Evolutionary conservation across 805 yeast genomes (phyloP), one percentile per base, ranked within the genome.

Genomic region (Candida broadrunensis): DNA sequence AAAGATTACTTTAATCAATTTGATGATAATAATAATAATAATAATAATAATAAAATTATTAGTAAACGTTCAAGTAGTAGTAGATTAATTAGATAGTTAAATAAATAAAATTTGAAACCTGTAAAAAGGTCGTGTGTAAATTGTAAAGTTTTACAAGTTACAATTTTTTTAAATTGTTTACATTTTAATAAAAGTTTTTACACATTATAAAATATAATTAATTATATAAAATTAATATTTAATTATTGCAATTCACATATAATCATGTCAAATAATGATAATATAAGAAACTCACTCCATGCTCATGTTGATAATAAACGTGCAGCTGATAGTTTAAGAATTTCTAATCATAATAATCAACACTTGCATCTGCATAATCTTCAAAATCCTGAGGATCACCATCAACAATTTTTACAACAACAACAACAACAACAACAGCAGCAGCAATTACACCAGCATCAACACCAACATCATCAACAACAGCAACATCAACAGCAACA

Each of bases 321-420:
- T 17, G 49, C 56, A 5, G 59, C 46, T 5, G 59, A 54, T 27
- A 56, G 56, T 4, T 44, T 50, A 27, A 37, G 54, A 31, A 47
- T 54, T 17, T 56, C 58, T 14, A 38, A 55, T 15, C 49, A 49
- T 31, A 33, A 48, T 12, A 37, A 49, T 39, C 39, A 23, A 19
- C 43, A 38, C 18, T 38, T 33, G 16, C 38, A 38, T 9, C 41
- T 33, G 8, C 37, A 12, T 13, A 30, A 31, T 20, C 7, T n/a
- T 9, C 42, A 34, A 19, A 15, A n/a, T 16, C 4, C 20, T 9
- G 17, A 31, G 4, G 23, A 34, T 13, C 37, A 38, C 17, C 30
- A 19, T 9, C 35, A 27, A 13, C 31, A 36, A 25, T 43, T 36
- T 20, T 32, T 23, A 12, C 50, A 37, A 29, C 46, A 40, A 21